phyloP scores from a whole-genome alignment of 2,329 filamentous ascomycete species.

The Hymenoscyphus occultus region DNA sequence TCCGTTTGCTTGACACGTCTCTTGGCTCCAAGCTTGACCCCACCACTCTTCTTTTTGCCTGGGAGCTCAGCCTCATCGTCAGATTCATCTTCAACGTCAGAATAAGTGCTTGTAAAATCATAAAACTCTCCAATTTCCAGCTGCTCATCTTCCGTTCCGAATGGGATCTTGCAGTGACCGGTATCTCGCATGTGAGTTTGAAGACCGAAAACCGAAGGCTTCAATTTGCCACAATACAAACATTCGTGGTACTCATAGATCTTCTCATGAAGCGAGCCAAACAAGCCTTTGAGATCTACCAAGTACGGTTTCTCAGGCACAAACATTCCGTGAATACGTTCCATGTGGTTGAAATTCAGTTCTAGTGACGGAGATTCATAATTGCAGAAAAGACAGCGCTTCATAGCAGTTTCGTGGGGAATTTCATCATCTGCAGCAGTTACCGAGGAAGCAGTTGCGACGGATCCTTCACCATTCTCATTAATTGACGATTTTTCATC shows the following conservation, averaged over 20 bases:
- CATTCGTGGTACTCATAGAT: conserved; percentile 81
- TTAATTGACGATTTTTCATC: conserved; percentile 33
- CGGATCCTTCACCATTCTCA: conserved; percentile 25
- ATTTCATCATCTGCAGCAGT: conserved; percentile 44
- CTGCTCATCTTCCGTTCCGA: conserved; percentile 82
- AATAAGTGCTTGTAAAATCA: conserved; percentile 94
- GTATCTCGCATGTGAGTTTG: conserved; percentile 98
- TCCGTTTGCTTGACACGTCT: conserved; percentile 50
- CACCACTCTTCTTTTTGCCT: conserved; percentile 49
- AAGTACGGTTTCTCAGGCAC: conserved; percentile 86
- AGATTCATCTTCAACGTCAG: conserved; percentile 67
- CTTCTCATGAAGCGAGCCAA: conserved; percentile 75
- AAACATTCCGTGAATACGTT: conserved; percentile 90
- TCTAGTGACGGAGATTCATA: conserved; percentile 71
- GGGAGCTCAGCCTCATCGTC: conserved; percentile 53
- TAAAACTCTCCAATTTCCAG: conserved; percentile 95
- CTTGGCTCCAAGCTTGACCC: conserved; percentile 67
- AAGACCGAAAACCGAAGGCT: conserved; percentile 73
- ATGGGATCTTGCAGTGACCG: conserved; percentile 95
- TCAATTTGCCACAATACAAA: conserved; percentile 80
- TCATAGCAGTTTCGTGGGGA: conserved; percentile 32
- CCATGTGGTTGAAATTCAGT: conserved; percentile 87
- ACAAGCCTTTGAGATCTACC: conserved; percentile 75
- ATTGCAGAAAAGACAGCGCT: conserved; percentile 86
- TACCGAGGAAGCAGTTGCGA: conserved; percentile 28